These are phyloP conservation scores for Wakefieldia striispora DNA, from an alignment of 768 basidiomycete species.

Conservation along the genomic window DNA sequence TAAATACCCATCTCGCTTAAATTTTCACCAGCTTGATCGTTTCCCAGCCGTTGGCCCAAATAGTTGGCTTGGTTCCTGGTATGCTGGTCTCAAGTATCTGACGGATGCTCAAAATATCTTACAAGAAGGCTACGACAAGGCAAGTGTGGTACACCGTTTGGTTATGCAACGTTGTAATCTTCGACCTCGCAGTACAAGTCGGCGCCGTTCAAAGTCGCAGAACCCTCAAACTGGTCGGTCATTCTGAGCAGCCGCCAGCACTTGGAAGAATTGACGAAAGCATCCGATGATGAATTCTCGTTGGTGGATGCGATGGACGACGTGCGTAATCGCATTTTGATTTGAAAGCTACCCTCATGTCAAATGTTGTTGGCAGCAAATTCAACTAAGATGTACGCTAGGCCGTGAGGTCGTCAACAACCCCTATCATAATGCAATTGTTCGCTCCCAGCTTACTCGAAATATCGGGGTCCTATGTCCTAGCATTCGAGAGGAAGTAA, in stretches of 20 bases:
- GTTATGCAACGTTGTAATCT: not conserved
- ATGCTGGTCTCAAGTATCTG: slow-evolving; percentile 13
- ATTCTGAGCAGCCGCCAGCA: slow-evolving; percentile 22
- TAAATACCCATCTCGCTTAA: no score
- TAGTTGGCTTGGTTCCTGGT: slow-evolving; percentile 26
- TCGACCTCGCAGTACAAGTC: slow-evolving; percentile 22
- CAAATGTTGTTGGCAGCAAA: slow-evolving; percentile 25
- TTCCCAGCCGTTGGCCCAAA: slow-evolving; percentile 30
- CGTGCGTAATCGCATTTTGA: slow-evolving; percentile 22
- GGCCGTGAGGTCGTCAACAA: slow-evolving; percentile 29
- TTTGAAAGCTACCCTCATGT: not conserved
- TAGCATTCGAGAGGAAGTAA: slow-evolving; percentile 43
- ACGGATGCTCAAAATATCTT: slow-evolving; percentile 18
- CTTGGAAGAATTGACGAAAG: slow-evolving; percentile 40
- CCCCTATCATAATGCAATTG: slow-evolving; percentile 29
- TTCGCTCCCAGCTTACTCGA: slow-evolving; percentile 34
- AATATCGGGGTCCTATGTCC: slow-evolving; percentile 39
- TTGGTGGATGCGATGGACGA: slow-evolving; percentile 30
- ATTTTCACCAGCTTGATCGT: slow-evolving; percentile 15
- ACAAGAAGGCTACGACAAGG: slow-evolving; percentile 32
- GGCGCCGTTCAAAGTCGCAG: slow-evolving; percentile 30
- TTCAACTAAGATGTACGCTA: slow-evolving; percentile 39
- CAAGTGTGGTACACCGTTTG: slow-evolving; percentile 11
- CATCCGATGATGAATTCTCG: slow-evolving; percentile 39
- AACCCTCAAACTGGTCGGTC: slow-evolving; percentile 5